phyloP scores from a whole-genome alignment of 2,329 filamentous ascomycete species.

The Mollisia scopiformis region DNA sequence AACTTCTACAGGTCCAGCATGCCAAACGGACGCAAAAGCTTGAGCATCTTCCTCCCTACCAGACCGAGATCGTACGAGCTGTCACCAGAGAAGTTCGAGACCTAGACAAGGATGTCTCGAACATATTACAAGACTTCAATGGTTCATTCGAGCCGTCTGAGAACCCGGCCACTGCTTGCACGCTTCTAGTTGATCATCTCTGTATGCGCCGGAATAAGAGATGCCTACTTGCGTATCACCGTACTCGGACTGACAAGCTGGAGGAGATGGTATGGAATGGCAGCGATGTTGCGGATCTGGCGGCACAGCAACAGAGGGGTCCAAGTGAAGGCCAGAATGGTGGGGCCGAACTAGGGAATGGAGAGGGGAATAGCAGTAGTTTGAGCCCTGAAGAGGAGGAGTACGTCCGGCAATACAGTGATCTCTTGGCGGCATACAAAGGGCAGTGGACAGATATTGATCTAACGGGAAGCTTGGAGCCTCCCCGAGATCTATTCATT shows the following conservation, averaged over 20 bases:
- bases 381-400: constrained; percentile 96
- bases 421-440: constrained; percentile 94
- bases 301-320: constrained; percentile 54
- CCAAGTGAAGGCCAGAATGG: constrained; percentile 36
- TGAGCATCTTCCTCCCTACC: constrained; percentile 58
- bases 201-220: constrained; percentile 96
- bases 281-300: constrained; percentile 76
- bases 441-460: constrained; percentile 99
- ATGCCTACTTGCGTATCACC: constrained; percentile 92
- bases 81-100: constrained; percentile 92
- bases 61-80: constrained; percentile 85
- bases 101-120: constrained; percentile 81
- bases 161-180: constrained; percentile 83
- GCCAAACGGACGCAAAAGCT: constrained; percentile 93
- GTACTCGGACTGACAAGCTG: constrained; percentile 85
- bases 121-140: constrained; percentile 80
- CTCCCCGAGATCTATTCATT: constrained; percentile 94
- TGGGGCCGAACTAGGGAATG: constrained; percentile 40
- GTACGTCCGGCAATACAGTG: constrained; percentile 89
- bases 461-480: constrained; percentile 89
- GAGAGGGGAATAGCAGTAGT: constrained; percentile 67
- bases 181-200: constrained; percentile 88
- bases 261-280: constrained; percentile 95
- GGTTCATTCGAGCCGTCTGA: constrained; percentile 85
- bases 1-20: constrained; percentile 74